Conservation (phyloP, 108 stramenopile genomes). For the Fragilaria crotonensis region DNA sequence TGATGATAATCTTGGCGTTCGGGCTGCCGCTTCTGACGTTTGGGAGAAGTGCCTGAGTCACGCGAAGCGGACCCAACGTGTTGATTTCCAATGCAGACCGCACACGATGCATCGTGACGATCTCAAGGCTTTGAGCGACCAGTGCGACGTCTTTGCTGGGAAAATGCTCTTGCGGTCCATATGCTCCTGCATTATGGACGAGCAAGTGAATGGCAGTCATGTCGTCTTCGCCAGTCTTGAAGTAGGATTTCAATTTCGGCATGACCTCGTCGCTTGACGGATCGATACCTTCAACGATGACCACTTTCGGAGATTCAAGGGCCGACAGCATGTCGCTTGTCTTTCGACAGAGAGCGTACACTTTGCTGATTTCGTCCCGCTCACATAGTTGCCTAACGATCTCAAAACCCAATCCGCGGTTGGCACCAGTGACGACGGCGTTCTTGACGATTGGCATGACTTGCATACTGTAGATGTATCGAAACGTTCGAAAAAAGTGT, state of each 20-base stretch:
- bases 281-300: slow-evolving; percentile 14
- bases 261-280: slow-evolving; percentile 3
- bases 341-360: slow-evolving; percentile 22
- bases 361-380: neutral
- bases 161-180: slow-evolving; percentile 16
- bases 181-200: slow-evolving; percentile 26
- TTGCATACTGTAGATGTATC: no score
- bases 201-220: slow-evolving; percentile 13
- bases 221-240: neutral
- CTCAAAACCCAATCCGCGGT: no score
- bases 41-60: slow-evolving; percentile 22
- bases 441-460: no score
- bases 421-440: no score
- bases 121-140: slow-evolving; percentile 14
- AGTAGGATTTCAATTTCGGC: neutral
- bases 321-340: slow-evolving; percentile 5
- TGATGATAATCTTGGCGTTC: slow-evolving; percentile 13
- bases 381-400: neutral
- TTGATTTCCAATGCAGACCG: slow-evolving; percentile 27
- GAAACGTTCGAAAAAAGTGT: no score
- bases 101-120: slow-evolving; percentile 20
- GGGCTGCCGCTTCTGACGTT: slow-evolving; percentile 9
- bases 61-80: slow-evolving; percentile 20
- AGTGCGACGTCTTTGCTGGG: neutral
- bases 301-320: slow-evolving; percentile 4